A percentile compares a stretch with the other conserved stretches of the same genome.
Conservation (phyloP, 202 grass and related monocot species). For the Carex arenaria region DNA sequence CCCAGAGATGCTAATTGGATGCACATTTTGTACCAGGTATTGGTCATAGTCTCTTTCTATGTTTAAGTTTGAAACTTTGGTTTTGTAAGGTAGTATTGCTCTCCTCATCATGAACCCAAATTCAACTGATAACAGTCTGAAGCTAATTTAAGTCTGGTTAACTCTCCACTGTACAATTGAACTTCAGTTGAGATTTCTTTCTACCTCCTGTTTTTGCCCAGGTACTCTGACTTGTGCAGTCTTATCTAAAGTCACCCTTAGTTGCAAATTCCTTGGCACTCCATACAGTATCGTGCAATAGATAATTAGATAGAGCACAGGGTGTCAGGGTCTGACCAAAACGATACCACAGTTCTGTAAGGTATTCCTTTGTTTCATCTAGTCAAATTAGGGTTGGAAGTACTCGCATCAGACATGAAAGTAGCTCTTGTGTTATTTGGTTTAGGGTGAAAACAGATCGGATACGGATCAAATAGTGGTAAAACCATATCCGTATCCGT, state of each 20-base stretch:
- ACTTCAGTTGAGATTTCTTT: background rate
- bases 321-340: background rate
- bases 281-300: background rate
- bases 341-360: background rate
- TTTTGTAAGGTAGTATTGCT: background rate
- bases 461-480: too few relatives aligned
- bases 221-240: background rate
- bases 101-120: background rate
- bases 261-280: background rate
- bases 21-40: constrained; percentile 87
- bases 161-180: background rate
- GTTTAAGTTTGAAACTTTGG: background rate
- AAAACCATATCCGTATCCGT: too few relatives aligned
- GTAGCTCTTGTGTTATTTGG: background rate
- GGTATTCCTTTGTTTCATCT: background rate
- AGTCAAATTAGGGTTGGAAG: background rate
- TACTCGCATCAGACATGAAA: background rate
- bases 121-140: background rate
- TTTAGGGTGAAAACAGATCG: background rate
- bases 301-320: background rate
- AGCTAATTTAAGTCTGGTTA: background rate
- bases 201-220: background rate
- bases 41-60: background rate
- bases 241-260: background rate
- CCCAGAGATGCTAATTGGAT: constrained; percentile 90